phyloP scores from a whole-genome alignment of 495 filamentous ascomycete genomes.

The Podospora anserina region DNA sequence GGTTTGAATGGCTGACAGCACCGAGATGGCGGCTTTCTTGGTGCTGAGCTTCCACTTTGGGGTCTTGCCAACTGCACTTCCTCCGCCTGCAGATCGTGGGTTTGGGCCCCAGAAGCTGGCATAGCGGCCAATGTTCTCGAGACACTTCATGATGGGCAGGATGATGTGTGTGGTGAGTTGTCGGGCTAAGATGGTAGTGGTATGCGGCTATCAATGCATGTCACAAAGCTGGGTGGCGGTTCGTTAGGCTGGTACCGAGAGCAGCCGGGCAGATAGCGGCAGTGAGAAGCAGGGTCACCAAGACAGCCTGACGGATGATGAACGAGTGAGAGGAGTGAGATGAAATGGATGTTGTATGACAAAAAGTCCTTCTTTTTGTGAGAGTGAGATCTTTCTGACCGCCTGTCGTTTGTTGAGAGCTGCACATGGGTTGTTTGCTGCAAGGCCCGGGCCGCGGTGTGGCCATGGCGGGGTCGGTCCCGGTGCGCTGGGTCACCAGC shows the following conservation, averaged over 20 bases:
- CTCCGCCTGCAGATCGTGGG: neutral
- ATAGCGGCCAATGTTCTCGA: neutral
- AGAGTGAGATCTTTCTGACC: neutral
- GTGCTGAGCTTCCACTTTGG: conserved; percentile 12
- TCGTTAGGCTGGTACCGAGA: neutral
- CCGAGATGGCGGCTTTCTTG: conserved; percentile 20
- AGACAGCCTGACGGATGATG: neutral
- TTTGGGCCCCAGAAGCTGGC: neutral
- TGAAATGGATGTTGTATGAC: neutral
- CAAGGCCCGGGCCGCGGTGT: neutral
- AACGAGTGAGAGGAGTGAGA: neutral
- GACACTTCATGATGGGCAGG: neutral
- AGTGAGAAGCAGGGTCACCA: neutral
- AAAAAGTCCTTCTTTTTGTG: neutral
- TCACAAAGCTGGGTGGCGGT: neutral
- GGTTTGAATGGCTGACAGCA: conserved; percentile 19
- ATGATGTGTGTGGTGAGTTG: too few species aligned
- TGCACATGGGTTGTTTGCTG: neutral
- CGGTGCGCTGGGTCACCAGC: neutral
- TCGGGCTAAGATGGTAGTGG: neutral
- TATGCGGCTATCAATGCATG: neutral
- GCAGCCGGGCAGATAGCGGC: neutral
- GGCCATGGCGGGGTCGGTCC: neutral
- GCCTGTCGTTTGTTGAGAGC: neutral
- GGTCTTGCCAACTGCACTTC: neutral